Base-by-base conservation (phyloP, 768 basidiomycete genomes). In the Kwoniella europaea region DNA sequence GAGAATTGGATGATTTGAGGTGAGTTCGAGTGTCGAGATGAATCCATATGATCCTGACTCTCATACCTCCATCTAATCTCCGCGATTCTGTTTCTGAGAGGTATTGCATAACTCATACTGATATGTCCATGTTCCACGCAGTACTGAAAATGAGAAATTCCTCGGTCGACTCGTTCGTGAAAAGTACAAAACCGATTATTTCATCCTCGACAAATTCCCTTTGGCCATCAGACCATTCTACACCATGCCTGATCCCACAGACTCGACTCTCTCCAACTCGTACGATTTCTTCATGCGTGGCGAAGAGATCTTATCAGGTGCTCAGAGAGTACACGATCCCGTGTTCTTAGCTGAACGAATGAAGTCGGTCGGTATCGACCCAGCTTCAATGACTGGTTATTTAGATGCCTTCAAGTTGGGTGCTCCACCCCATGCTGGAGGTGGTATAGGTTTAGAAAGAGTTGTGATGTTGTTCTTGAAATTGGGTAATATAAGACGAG, bases 201-300 rank as follows among this genome's bases (percentile, higher is more conserved):
- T 92, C 86, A 98, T 98, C 84, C 90, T 99, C 76, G 97, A 99
- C 88, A 99, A 98, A 85, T 99, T 98, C 88, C 97, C 97, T 4
- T 87, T 95, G 84, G 91, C 88, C 46, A 89, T 98, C 69, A 91
- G 97, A 65, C 97, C 97, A 2, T 99, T 99, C 86, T 99, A 99
- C 85, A 99, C 97, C 66, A 98, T 99, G 97, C 92, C 95, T 67
- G 97, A 99, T 86, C 89, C 96, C 13, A 87, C 88, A 72, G 91
- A 98, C 84, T 90, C 92, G 91, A 90, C 89, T 9, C 86, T 97
- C 52, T 98, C 97, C 62, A 98, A 98, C 85, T 98, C 97, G 24
- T 99, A 98, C 84, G 97, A 99, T 85, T 98, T 99, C 86, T 98
- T 99, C 88, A 98, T 99, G 96, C 89, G 97, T 42, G 97, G 97